phyloP scores from a whole-genome alignment of 139 green algal genomes.

The Marvania coccoides region DNA sequence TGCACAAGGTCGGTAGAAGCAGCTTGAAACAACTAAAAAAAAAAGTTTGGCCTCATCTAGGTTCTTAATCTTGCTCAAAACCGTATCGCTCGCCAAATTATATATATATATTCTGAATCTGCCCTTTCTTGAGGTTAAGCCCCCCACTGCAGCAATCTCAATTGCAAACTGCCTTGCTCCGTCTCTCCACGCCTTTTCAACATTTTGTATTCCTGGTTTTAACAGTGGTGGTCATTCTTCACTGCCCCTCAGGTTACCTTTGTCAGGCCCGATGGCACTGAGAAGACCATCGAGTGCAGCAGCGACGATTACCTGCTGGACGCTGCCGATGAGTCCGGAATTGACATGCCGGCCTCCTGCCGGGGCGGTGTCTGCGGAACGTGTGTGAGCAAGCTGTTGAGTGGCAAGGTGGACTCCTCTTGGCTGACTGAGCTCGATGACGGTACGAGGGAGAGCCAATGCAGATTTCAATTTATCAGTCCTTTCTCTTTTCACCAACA shows the following conservation, averaged over 20 bases:
- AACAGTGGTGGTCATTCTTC: no score
- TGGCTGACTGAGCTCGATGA: constrained; percentile 19
- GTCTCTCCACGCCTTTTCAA: no score
- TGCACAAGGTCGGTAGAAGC: no score
- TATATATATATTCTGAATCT: no score
- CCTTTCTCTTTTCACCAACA: not conserved
- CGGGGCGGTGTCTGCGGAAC: constrained; percentile 18
- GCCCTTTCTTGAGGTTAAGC: no score
- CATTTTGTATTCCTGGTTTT: no score
- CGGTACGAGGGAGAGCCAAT: not conserved
- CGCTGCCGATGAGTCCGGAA: constrained; percentile 1
- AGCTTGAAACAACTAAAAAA: no score
- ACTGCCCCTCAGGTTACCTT: constrained; percentile 13
- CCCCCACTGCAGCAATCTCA: no score
- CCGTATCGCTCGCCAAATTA: no score
- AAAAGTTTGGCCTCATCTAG: no score
- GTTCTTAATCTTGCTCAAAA: no score
- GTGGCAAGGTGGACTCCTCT: constrained; percentile 1
- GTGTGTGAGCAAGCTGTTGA: constrained; percentile 16
- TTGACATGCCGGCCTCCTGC: constrained; percentile 5
- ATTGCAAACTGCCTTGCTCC: no score
- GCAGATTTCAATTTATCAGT: not conserved
- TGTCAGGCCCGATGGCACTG: not conserved
- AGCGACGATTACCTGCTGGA: constrained; percentile 16
- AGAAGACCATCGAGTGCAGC: not conserved